Base-by-base conservation (phyloP, 345 rosid species). In the Eucalyptus tenuipes region DNA sequence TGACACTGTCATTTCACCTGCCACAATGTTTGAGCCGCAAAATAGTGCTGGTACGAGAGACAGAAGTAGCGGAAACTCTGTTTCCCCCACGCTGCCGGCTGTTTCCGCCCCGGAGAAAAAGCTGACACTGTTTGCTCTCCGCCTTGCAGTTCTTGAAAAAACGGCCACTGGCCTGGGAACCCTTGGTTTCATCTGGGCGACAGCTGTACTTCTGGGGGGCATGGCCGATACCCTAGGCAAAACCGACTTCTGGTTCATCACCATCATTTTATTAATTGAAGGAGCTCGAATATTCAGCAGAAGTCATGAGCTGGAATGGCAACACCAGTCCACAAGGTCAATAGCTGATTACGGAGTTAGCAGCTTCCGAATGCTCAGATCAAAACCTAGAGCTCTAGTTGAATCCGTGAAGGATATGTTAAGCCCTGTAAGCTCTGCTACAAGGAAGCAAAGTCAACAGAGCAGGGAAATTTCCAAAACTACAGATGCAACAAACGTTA, bases 351-450 rank as follows among this genome's bases (percentile, higher is more conserved):
- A 25, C 2, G 25, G 81, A 71, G 20, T 94, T 37, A 94, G 89
- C 89, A 95, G 98, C 89, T 96, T 96, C 86, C 92, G 94, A 5
- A 94, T 92, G 2, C 64, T 96, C 64, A 94, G 91, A 82, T 91
- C 94, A 3, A 93, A 93, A 87, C 89, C 97, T 1, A 89, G 92
- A 85, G 85, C 88, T 14, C 87, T 94, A 66, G 20, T 91, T 42
- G 57, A 87, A 37, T 85, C 90, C 12, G 31, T 89, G 17, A 94
- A 91, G 87, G 49, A 86, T 18, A 49, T 87, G 68, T 86, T 90
- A 57, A 55, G 88, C 49, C 89, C 93, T 6, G 49, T 89, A 64
- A 71, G 45, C 81, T 40, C 87, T 85, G n/a, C 59, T 17, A 93
- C 81, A 14, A 85, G 89, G 48, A 91, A 90, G 90, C 91, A 79